Conservation (phyloP, 1,139 yeast species). For the Saccharomyces hybrid region DNA sequence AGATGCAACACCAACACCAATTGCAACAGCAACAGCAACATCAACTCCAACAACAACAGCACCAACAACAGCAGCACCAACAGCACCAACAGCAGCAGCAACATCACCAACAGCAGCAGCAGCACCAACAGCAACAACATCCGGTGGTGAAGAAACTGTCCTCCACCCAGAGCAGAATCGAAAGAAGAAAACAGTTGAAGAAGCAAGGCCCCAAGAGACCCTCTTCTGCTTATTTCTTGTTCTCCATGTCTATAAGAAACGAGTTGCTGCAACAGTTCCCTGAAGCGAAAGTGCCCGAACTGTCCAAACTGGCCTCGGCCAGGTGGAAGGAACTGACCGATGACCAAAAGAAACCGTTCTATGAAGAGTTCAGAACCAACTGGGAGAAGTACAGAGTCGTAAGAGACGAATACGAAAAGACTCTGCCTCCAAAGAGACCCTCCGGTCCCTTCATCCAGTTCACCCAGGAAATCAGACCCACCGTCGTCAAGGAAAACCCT, state of each 20-base stretch:
- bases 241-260: constrained; percentile 31
- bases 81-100: constrained; percentile 7
- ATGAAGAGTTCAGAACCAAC: constrained; percentile 29
- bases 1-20: constrained; percentile 10
- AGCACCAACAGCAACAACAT: constrained; percentile 1
- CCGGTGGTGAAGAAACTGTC: constrained; percentile 25
- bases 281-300: constrained; percentile 32
- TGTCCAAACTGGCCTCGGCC: constrained; percentile 32
- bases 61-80: constrained; percentile 4
- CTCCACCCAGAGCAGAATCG: constrained; percentile 32
- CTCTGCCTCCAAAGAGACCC: constrained; percentile 34
- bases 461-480: constrained; percentile 30
- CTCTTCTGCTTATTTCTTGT: constrained; percentile 33
- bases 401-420: constrained; percentile 31
- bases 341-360: constrained; percentile 31
- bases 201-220: constrained; percentile 35
- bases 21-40: constrained; percentile 9
- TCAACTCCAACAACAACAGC: constrained; percentile 6
- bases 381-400: constrained; percentile 32
- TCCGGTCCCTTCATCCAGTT: constrained; percentile 33
- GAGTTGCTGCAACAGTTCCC: constrained; percentile 29
- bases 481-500: constrained; percentile 29
- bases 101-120: constrained; percentile 2
- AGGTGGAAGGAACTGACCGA: constrained; percentile 31
- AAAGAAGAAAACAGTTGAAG: constrained; percentile 30